Conservation (phyloP, 2,329 filamentous ascomycete genomes). For the Diaporthe sp. region DNA sequence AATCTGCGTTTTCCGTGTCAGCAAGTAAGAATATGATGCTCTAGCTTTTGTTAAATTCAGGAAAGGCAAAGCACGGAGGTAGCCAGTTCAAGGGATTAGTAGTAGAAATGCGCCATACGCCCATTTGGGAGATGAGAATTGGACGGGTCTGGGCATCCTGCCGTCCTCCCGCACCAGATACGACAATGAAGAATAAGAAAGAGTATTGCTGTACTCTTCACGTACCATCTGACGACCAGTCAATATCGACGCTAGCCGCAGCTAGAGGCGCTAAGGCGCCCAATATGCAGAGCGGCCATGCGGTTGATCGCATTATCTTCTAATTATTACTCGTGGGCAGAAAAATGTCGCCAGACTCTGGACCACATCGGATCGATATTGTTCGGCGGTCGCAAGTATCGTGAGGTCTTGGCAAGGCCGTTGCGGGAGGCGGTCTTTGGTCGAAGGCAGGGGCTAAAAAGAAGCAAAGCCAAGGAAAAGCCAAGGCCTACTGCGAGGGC, state of each 20-base stretch:
- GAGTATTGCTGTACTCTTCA: not conserved
- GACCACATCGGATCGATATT: slow-evolving; percentile 25
- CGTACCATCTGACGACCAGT: slow-evolving; percentile 38
- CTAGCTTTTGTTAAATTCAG: no score
- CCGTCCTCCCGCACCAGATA: not conserved
- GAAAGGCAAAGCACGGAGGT: not conserved
- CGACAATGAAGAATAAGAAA: no score
- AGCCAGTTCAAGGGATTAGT: not conserved
- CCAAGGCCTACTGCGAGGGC: slow-evolving; percentile 26
- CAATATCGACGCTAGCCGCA: slow-evolving; percentile 34
- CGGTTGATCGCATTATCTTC: slow-evolving; percentile 33
- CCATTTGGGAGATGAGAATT: not conserved
- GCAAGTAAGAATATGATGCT: not conserved
- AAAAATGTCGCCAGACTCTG: not conserved
- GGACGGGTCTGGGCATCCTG: fast-evolving
- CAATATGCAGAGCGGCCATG: slow-evolving; percentile 31
- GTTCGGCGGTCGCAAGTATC: not conserved
- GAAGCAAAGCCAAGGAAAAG: slow-evolving; percentile 37
- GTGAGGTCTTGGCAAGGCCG: slow-evolving; percentile 19
- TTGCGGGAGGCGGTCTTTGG: not conserved
- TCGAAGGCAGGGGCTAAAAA: slow-evolving; percentile 14
- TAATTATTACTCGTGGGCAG: not conserved
- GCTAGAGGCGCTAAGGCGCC: slow-evolving; percentile 27
- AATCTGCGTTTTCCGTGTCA: slow-evolving; percentile 22
- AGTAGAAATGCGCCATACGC: not conserved